Base-by-base conservation (phyloP, 371 early-diverging fungal species). In the Phascolomyces articulosus region DNA sequence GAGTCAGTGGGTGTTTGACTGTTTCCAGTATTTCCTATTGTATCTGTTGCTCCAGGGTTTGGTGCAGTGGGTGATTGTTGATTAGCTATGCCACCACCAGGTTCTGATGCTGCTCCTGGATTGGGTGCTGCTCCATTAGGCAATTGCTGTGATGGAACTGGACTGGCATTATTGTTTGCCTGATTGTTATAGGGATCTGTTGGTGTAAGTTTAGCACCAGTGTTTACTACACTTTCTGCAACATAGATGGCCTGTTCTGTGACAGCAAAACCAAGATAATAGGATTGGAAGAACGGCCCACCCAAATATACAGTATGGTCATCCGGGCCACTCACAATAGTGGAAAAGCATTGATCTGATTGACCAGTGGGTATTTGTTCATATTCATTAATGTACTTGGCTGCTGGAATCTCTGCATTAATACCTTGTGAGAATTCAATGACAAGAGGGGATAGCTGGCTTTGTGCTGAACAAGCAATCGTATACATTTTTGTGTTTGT, bases 261-360 rank as follows among this genome's bases (percentile, higher is more conserved):
- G 21, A 68, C 64, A 8, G 63, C 51, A 41, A 66, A 76, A 0
- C 65, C 64, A 1, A 76, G 48, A 48, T 76, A 76, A 60, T 70
- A 76, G 0, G 76, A 72, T 18, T 66, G 60, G 54, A 76, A 76
- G 38, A 76, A 76, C 1, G 76, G 76, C 0, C 76, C 76, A n/a
- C 76, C 76, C 10, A 76, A 29, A 20, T 67, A 64, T 4, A 76
- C 57, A 18, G 66, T 64, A 10, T 63, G 15, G n/a, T 31, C 44
- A 16, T 70, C 71, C 27, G 40, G n/a, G 24, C 67, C 60, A n/a
- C 54, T 63, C 11, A 58, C 60, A 29, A 76, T 70, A 8, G 71
- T 60, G 7, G 76, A 64, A 27, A 70, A 71, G 21, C 76, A 76
- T 2, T 60, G 55, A 3, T 69, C 63, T 4, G 57, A 23, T 31